These are phyloP conservation scores for Helenozyma rhizophorensis DNA, from an alignment of 805 yeast genomes.

Conservation along the genomic window DNA sequence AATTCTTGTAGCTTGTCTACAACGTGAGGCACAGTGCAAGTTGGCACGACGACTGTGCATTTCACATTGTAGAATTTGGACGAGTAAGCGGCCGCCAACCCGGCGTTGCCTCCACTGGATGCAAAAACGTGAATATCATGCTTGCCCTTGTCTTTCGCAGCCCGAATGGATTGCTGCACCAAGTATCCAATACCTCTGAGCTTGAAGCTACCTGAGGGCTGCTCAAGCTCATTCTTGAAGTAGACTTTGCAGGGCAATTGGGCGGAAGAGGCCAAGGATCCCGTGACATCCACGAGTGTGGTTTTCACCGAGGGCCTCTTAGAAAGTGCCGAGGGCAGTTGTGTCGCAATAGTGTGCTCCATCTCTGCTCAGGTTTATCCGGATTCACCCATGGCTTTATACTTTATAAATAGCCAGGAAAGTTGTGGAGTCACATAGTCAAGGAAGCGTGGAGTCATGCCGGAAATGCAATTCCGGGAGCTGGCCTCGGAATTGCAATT, in stretches of 20 bases:
- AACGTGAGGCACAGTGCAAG: conserved; percentile 42
- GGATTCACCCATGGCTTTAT: too few relatives aligned
- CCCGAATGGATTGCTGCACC: conserved; percentile 30
- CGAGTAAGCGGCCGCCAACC: conserved; percentile 51
- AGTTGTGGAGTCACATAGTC: too few relatives aligned
- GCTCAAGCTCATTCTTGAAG: conserved; percentile 48
- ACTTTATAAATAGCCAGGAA: too few relatives aligned
- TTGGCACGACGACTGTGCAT: conserved; percentile 65
- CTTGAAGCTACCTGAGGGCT: conserved; percentile 57
- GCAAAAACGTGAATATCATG: conserved; percentile 41
- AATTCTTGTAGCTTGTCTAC: conserved; percentile 38
- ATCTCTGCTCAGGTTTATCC: too few relatives aligned
- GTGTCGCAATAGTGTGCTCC: too few relatives aligned
- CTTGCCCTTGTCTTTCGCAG: conserved; percentile 18
- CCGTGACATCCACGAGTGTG: conserved; percentile 37
- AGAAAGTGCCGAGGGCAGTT: background rate
- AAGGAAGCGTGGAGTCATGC: too few relatives aligned
- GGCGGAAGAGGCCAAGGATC: conserved; percentile 5
- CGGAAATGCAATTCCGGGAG: conserved; percentile 5
- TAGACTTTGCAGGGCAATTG: conserved; percentile 34
- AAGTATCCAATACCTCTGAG: conserved; percentile 52
- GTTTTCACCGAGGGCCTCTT: conserved; percentile 28
- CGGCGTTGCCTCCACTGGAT: conserved; percentile 56
- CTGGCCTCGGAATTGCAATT: conserved; percentile 2
- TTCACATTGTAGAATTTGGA: conserved; percentile 30